phyloP scores from a whole-genome alignment of 116 monocot genomes.

The Phalaenopsis hybrid region DNA sequence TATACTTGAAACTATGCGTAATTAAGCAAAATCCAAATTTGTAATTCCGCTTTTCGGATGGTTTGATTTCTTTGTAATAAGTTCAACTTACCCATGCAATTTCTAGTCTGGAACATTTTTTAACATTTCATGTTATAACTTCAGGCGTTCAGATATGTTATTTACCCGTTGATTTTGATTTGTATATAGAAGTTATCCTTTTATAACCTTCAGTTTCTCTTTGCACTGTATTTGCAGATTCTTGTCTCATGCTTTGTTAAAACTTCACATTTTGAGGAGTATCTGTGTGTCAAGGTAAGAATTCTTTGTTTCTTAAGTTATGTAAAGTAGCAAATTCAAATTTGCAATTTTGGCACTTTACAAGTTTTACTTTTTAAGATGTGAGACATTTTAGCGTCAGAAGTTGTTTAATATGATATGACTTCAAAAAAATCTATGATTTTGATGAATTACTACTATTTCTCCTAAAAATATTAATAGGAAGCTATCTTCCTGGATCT shows the following conservation, averaged over 20 bases:
- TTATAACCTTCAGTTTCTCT: neutral
- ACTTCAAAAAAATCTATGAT: too few species aligned
- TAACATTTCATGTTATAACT: neutral
- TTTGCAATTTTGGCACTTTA: neutral
- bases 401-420: too few species aligned
- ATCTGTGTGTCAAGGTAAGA: slow-evolving; percentile 74
- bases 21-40: neutral
- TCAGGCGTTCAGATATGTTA: neutral
- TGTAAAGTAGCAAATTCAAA: neutral
- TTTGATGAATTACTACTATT: too few species aligned
- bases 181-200: neutral
- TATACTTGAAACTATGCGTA: neutral
- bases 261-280: slow-evolving; percentile 91
- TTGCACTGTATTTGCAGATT: slow-evolving; percentile 43
- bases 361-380: too few species aligned
- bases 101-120: neutral
- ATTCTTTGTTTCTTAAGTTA: neutral
- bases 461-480: slow-evolving; percentile 22
- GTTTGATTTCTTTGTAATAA: neutral
- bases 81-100: neutral
- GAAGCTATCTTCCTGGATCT: slow-evolving; percentile 83
- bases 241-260: slow-evolving; percentile 93
- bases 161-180: neutral
- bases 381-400: too few species aligned
- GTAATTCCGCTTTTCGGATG: neutral